Evolutionary conservation across 2,329 filamentous ascomycete genomes (phyloP), one percentile per base, ranked within the genome.

Genomic region (Pseudogymnoascus sp.): DNA sequence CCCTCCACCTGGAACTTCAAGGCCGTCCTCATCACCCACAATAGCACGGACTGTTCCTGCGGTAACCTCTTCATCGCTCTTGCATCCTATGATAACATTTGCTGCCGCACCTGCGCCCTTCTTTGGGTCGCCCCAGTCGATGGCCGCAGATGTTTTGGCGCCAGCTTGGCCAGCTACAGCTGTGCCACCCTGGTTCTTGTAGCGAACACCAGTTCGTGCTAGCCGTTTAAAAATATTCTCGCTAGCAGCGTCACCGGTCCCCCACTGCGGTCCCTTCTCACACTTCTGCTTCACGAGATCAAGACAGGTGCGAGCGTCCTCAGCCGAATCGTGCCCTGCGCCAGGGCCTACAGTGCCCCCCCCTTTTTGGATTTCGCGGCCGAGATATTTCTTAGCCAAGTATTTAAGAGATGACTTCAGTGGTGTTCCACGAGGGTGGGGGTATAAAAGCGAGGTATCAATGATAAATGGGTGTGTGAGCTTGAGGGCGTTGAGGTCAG

Each of bases 201-300:
- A 87, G 11, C 79, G 76, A 11, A 81, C 82, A 54, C 84, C 84
- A 14, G 84, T 78, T 47, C 86, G 80, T 3, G 81, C 82, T 3
- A 99, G 80, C 8, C 93, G 85, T 67, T 87, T 89, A 78, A 97
- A 99, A 58, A 99, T 85, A 67, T 91, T 93, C 75, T 99, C 94
- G 39, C 86, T 87, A 50, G 86, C 86, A 1, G 85, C 81, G 43
- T 96, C 91, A 58, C 84, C 84, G 0, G 87, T 88, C 35, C 91
- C 94, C 90, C 92, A 99, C 22, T 79, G 75, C 65, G 89, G 89
- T 39, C 94, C 94, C 74, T 90, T 94, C 73, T 97, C 92, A 72
- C 93, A 97, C 73, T 99, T 99, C 70, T 93, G 87, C 74, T 94
- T 96, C 57, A 97, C 85, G 1, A 99, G 86, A 69, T 97, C 92